These are phyloP conservation scores for Beauveria australis DNA, from an alignment of 2,329 filamentous ascomycete genomes.

Conservation along the genomic window DNA sequence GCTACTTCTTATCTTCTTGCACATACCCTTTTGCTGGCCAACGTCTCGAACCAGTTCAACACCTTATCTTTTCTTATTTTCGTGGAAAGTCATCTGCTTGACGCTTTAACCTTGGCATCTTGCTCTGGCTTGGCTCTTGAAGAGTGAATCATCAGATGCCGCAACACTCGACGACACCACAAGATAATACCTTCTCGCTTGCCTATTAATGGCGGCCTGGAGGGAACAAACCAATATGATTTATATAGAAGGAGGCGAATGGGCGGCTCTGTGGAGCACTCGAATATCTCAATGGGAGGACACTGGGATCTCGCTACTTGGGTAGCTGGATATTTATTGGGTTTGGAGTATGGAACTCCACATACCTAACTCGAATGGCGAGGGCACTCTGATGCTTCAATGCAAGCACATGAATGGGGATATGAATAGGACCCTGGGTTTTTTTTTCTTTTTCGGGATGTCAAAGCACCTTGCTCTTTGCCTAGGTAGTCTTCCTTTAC, in stretches of 20 bases:
- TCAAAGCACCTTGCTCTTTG: background rate
- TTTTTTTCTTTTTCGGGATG: slow-evolving; percentile 9
- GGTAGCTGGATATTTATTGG: background rate
- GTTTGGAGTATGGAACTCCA: background rate
- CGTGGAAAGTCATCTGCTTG: slow-evolving; percentile 1
- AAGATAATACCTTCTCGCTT: background rate
- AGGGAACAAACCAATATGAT: background rate
- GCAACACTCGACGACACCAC: slow-evolving; percentile 1
- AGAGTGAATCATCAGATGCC: slow-evolving; percentile 4
- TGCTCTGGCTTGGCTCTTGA: slow-evolving; percentile 8
- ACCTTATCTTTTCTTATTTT: background rate
- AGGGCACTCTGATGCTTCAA: background rate
- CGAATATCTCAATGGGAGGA: background rate
- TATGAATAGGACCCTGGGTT: slow-evolving; percentile 7
- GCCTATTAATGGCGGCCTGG: background rate
- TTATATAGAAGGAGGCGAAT: slow-evolving; percentile 1
- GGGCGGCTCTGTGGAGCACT: background rate
- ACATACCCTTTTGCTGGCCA: slow-evolving; percentile 12
- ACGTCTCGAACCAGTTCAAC: slow-evolving; percentile 10
- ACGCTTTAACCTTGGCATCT: slow-evolving; percentile 1
- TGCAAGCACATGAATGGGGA: slow-evolving; percentile 1
- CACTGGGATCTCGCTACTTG: background rate
- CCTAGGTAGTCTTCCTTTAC: slow-evolving; percentile 6
- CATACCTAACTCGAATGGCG: background rate
- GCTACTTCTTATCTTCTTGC: slow-evolving; percentile 10